Conservation (phyloP, 305 asterid genomes). For the Rubia balearica region DNA sequence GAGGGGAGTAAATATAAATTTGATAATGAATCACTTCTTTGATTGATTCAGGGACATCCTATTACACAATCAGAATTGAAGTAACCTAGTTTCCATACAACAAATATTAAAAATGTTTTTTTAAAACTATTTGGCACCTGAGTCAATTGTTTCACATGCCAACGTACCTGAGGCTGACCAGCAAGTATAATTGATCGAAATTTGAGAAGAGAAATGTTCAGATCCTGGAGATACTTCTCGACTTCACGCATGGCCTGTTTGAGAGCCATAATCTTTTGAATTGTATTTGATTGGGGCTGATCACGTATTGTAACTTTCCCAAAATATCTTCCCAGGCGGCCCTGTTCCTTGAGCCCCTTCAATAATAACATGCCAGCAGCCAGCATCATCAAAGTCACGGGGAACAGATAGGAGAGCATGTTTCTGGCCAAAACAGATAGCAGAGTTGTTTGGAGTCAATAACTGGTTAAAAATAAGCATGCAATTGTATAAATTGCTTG, state of each 20-base stretch:
- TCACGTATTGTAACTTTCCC: conserved; percentile 85
- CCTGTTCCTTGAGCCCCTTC: conserved; percentile 95
- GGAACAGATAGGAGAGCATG: conserved; percentile 64
- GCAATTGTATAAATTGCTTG: neutral
- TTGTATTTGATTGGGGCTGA: conserved; percentile 90
- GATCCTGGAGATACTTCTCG: conserved; percentile 72
- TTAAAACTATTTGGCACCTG: neutral
- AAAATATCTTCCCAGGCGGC: conserved; percentile 87
- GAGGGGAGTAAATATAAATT: neutral
- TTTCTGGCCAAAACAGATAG: conserved; percentile 46
- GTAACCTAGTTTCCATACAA: neutral
- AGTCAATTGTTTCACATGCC: neutral
- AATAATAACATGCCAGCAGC: conserved; percentile 68
- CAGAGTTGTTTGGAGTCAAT: conserved; percentile 11
- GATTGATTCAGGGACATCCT: neutral
- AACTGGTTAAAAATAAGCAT: neutral
- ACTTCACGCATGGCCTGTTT: conserved; percentile 91
- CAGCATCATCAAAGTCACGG: conserved; percentile 65
- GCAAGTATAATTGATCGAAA: conserved; percentile 77
- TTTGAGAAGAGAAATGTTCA: conserved; percentile 74
- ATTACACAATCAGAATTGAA: neutral
- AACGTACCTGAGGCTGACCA: conserved; percentile 82
- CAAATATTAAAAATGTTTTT: neutral
- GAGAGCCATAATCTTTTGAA: conserved; percentile 82
- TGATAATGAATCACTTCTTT: neutral